Percentiles rank a stretch among this genome's conserved stretches.
Evolutionary conservation across 1,284 basidiomycete species (phyloP).

Genomic region (Ustilago hordei): DNA sequence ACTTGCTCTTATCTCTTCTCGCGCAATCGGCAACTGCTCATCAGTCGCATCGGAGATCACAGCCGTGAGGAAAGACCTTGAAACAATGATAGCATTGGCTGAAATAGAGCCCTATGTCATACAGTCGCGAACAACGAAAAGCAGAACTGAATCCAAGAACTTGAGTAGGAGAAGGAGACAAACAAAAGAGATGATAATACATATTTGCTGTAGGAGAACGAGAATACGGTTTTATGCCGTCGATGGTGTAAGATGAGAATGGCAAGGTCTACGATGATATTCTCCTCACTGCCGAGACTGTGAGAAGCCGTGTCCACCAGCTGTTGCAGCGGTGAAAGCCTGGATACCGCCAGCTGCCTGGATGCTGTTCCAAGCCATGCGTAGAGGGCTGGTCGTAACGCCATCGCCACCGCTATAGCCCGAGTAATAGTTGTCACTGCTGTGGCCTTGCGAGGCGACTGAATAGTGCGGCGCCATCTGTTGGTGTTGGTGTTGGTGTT

Average conservation of each 20-base stretch:
- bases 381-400: conserved; percentile 30
- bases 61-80: background rate
- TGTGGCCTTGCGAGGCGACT: conserved; percentile 23
- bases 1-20: too few relatives aligned
- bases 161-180: background rate
- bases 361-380: conserved; percentile 52
- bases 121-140: conserved; percentile 4
- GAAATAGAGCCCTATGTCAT: conserved; percentile 2
- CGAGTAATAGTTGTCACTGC: conserved; percentile 13
- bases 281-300: conserved; percentile 28
- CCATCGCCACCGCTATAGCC: conserved; percentile 27
- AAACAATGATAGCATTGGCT: conserved; percentile 6
- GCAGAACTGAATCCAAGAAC: background rate
- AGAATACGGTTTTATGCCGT: background rate
- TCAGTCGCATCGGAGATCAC: background rate
- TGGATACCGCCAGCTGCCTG: conserved; percentile 50
- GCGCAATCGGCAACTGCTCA: background rate
- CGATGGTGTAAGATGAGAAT: background rate
- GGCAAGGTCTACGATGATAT: background rate
- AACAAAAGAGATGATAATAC: background rate
- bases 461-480: conserved; percentile 34
- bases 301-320: conserved; percentile 15
- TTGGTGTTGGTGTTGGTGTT: background rate
- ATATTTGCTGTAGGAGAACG: conserved; percentile 2
- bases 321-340: conserved; percentile 38